phyloP scores from a whole-genome alignment of 116 monocot species.

The Dioscorea cayenensis region DNA sequence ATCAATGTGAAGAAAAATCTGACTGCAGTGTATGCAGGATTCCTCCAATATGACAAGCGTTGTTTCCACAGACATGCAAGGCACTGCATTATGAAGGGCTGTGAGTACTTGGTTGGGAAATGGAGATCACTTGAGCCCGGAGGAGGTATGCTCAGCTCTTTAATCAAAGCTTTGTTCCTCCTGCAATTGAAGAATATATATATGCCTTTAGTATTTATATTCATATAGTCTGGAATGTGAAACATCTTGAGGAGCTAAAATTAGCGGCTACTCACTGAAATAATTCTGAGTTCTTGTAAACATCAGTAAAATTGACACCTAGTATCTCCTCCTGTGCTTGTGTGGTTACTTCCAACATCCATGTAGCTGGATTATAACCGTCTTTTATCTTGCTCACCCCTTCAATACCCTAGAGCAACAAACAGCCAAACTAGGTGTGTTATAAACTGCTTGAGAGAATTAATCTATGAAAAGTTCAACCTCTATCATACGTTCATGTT shows the following conservation, averaged over 20 bases:
- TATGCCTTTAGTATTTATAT: too few relatives aligned
- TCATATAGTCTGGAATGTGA: too few relatives aligned
- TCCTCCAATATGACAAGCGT: slow-evolving; percentile 40
- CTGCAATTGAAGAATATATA: slow-evolving; percentile 8
- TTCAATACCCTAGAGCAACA: slow-evolving; percentile 19
- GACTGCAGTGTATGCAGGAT: slow-evolving; percentile 32
- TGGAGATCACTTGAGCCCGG: slow-evolving; percentile 29
- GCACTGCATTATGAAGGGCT: slow-evolving; percentile 25
- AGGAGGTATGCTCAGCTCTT: slow-evolving; percentile 29
- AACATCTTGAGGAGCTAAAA: too few relatives aligned
- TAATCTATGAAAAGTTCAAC: background rate
- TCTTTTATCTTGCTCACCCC: slow-evolving; percentile 48
- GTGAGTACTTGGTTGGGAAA: slow-evolving; percentile 37
- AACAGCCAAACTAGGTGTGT: background rate
- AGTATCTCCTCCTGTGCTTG: slow-evolving; percentile 28
- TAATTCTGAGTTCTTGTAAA: slow-evolving; percentile 14
- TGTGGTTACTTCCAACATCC: slow-evolving; percentile 8
- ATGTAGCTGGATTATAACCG: slow-evolving; percentile 18
- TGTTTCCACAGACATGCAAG: slow-evolving; percentile 54
- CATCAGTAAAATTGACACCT: slow-evolving; percentile 29
- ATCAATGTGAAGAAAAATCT: slow-evolving; percentile 33
- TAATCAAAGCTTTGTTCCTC: slow-evolving; percentile 41
- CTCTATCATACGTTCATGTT: background rate
- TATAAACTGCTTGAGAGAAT: too few relatives aligned
- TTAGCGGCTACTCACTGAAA: slow-evolving; percentile 2